Percentiles rank a stretch among this genome's conserved stretches.
Conservation (phyloP, 1,139 yeast genomes). For the Saccharomycopsis hybrid region DNA sequence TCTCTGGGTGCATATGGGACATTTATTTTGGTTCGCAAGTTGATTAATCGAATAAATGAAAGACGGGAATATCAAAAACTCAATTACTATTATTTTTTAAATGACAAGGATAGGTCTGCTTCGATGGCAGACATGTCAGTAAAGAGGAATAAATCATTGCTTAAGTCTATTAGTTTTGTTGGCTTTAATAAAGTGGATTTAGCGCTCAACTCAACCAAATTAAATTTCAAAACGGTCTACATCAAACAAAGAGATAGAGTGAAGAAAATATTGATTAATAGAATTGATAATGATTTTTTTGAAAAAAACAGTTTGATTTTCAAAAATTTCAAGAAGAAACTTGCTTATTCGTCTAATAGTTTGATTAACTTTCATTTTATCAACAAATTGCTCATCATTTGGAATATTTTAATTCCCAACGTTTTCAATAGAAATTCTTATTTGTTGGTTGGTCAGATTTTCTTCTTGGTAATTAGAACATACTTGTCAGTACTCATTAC, state of each 20-base stretch:
- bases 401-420: conserved; percentile 78
- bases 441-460: conserved; percentile 62
- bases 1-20: conserved; percentile 15
- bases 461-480: conserved; percentile 73
- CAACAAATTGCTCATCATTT: conserved; percentile 67
- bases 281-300: conserved; percentile 34
- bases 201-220: neutral
- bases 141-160: conserved; percentile 17
- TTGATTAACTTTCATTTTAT: conserved; percentile 57
- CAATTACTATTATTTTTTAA: conserved; percentile 16
- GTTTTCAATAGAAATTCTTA: conserved; percentile 62
- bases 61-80: conserved; percentile 17
- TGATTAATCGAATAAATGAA: conserved; percentile 11
- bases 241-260: conserved; percentile 25
- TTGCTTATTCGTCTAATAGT: conserved; percentile 20
- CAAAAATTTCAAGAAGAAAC: conserved; percentile 29
- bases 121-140: conserved; percentile 2
- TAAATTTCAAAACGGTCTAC: conserved; percentile 19
- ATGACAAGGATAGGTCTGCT: conserved; percentile 6
- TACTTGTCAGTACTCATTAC: conserved; percentile 85
- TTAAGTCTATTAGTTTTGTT: conserved; percentile 19
- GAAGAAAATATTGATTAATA: conserved; percentile 33
- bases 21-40: conserved; percentile 7
- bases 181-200: conserved; percentile 14
- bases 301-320: conserved; percentile 35